Evolutionary conservation across 1,284 basidiomycete species (phyloP), one percentile per base, ranked within the genome.

Genomic region (Hypsizygus ulmarius): DNA sequence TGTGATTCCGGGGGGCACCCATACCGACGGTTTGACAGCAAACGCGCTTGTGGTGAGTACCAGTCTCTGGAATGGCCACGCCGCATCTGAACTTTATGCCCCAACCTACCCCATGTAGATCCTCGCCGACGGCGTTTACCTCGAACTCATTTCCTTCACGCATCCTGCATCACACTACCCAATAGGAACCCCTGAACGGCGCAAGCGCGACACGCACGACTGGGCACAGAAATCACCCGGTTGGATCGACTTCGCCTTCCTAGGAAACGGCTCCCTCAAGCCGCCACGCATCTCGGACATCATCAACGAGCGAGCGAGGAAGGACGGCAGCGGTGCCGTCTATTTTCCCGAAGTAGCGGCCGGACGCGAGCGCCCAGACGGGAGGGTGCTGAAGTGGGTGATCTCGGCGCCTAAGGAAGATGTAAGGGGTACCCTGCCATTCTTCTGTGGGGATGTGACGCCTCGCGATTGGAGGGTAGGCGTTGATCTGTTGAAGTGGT

Each of bases 361-460:
- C 12, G 50, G 53, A 5, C 47, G 53, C 18, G 16, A 50, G 12
- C 50, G 50, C 12, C 41, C 50, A 8, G 50, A 86, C 52, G 82
- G 82, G 0, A 61, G 68, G 27, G 64, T 71, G 16, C 54, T 87
- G 34, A 62, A 77, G 53, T 87, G 84, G 84, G 59, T 79, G 35
- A 74, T 85, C 30, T 76, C 70, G 2, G 63, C 68, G 0, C 68
- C 80, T 11, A 53, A 54, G 6, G 51, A 52, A 4, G 63, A 67
- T 0, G 71, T 43, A 5, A 43, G 57, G 14, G 64, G 75, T 1
- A 53, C 58, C 1, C 58, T 81, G 10, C 84, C 85, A n/a, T 87
- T 87, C 59, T 87, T 82, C 60, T 88, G 85, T 57, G 81, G 82
- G 16, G 84, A 87, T 59, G 63, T 85, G 2, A 87, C 84, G 5